Base-by-base conservation (phyloP, 306 rosid genomes). In the Prunus fruticosa region DNA sequence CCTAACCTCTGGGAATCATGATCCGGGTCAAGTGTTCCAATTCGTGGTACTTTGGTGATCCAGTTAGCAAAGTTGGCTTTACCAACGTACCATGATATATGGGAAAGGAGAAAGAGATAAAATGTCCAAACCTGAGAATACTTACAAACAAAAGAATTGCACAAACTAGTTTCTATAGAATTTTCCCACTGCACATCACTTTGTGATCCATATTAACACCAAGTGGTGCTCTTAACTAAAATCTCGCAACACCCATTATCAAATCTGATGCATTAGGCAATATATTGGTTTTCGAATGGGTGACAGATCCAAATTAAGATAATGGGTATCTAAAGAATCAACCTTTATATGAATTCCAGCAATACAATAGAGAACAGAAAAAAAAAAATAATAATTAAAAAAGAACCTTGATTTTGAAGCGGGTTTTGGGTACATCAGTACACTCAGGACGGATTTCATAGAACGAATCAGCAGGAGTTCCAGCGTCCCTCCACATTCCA, bases 371-470 rank as follows among this genome's bases (percentile, higher is more conserved):
- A 20, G 3, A 51, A 11, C 23, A 27, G 5, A 30, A 47, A 3
- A 20, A 22, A 1, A 23, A 38, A 3, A 20, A n/a, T n/a, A n/a
- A n/a, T n/a, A n/a, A n/a, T n/a, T n/a, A 64, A 50, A 61, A 12
- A 81, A 56, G 3, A 20, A 92, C 99, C 98, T 88, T 92, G 87
- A 96, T 96, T 43, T 87, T 96, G 86, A 96, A 96, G 71, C 86
- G 82, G 71, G 90, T 84, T 78, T 88, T 92, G 77, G 99, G 98
- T 34, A 89, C 91, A 91, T 96, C 97, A 0, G 91, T 96, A 84
- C 99, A 92, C 73, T 96, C 98, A 0, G 97, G 88, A n/a, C 98
- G 96, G 67, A 80, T 76, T 90, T 92, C 90, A 74, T 96, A 96
- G 87, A 86, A 96, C 76, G 99, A 91, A 87, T 92, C 99, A 76